Evolutionary conservation across 2,329 filamentous ascomycete genomes (phyloP), one percentile per base, ranked within the genome.

Genomic region (Cadophora luteo-olivacea): DNA sequence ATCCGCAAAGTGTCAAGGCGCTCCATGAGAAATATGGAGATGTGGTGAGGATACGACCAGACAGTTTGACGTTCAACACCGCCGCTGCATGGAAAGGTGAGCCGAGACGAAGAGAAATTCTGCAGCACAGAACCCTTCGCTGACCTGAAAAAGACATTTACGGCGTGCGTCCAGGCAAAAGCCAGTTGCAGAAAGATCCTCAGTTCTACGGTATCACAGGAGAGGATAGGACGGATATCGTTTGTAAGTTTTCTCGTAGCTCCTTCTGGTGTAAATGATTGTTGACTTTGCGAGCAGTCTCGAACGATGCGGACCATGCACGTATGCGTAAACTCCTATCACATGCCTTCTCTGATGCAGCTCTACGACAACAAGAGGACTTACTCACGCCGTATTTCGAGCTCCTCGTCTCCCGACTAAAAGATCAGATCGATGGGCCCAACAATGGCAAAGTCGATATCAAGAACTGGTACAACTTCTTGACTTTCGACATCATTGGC

Each of bases 401-500:
- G 41, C 41, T 45, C 41, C 41, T 45, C 41, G 41, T 45, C 12
- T 45, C 41, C 4, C 41, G 41, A 16, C 41, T 45, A 14, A 45
- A 45, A 45, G 41, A 45, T 14, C 41, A 45, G 41, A 45, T 45
- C 6, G 41, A 45, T 19, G 41, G 41, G 1, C 41, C 41, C 41
- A 19, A 19, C 12, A 19, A 45, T 2, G 41, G 41, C 41, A 52
- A 52, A 14, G 49, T 52, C 22, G 49, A 52, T 14, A 52, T 52
- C 49, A 52, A 52, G 22, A 52, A 52, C n/a, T 69, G 60, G 49
- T 55, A 58, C n/a, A 80, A 73, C 75, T 80, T 69, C 38, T 74
- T 74, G 0, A 80, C 80, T 0, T 82, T 83, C 67, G 79, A 81
- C 58, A 75, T 81, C 24, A 77, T 80, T 38, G 75, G 76, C 4